Conservation (phyloP, 805 yeast genomes). For the Teunomyces aglyptinius region DNA sequence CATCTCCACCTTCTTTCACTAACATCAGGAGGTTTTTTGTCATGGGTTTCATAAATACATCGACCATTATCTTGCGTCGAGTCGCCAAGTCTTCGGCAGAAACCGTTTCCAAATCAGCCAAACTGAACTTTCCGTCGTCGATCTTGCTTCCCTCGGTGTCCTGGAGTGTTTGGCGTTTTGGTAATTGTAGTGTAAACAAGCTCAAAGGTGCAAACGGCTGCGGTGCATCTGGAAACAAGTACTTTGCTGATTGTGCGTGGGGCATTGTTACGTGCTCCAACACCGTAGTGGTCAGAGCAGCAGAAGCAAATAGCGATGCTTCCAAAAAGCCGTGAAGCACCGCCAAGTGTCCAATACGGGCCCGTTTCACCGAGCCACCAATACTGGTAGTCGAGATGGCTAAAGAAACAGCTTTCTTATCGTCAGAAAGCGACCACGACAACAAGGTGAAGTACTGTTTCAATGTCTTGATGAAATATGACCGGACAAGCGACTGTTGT, state of each 20-base stretch:
- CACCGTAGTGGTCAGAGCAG: conserved; percentile 16
- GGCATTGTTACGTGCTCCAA: conserved; percentile 25
- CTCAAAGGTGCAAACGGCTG: conserved; percentile 65
- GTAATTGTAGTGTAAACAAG: conserved; percentile 47
- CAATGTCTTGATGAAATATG: conserved; percentile 69
- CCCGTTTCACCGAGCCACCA: conserved; percentile 34
- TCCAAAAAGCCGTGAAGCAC: conserved; percentile 44
- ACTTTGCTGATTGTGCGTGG: conserved; percentile 51
- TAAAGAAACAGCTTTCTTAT: conserved; percentile 32
- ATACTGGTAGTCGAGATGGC: conserved; percentile 36
- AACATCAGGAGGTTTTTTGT: conserved; percentile 47
- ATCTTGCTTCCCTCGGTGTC: conserved; percentile 6
- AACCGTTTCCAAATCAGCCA: conserved; percentile 42
- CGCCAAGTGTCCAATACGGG: conserved; percentile 40
- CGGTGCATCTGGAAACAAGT: conserved; percentile 54
- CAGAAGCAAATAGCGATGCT: conserved; percentile 37
- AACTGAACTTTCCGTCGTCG: conserved; percentile 24
- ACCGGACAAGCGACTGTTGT: conserved; percentile 53
- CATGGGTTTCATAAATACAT: conserved; percentile 51
- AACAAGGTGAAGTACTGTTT: conserved; percentile 65
- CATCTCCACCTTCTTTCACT: conserved; percentile 71
- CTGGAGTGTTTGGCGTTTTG: conserved; percentile 8
- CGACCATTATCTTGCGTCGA: conserved; percentile 52
- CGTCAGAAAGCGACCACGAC: conserved; percentile 62
- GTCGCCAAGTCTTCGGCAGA: conserved; percentile 62